phyloP scores from a whole-genome alignment of 2,329 filamentous ascomycete species.

The Leptographium flavum region DNA sequence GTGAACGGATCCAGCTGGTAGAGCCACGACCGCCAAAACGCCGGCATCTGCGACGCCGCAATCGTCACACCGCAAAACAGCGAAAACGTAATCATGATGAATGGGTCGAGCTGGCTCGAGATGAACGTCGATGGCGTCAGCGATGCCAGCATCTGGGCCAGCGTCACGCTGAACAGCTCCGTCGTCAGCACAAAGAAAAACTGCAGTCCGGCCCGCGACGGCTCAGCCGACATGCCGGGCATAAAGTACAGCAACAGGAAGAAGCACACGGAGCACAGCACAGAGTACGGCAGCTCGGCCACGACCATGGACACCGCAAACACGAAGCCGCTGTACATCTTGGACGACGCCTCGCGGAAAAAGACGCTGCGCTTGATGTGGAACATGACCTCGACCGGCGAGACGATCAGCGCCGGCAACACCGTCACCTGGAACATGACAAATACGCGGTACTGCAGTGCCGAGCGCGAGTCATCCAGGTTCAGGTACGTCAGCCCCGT shows the following conservation, averaged over 20 bases:
- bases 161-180: constrained; percentile 69
- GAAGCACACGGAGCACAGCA: constrained; percentile 68
- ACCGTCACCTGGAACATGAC: constrained; percentile 84
- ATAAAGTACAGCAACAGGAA: constrained; percentile 78
- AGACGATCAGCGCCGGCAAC: constrained; percentile 67
- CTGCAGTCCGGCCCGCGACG: constrained; percentile 64
- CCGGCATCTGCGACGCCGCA: constrained; percentile 61
- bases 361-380: constrained; percentile 67
- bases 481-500: constrained; percentile 70
- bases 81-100: constrained; percentile 68
- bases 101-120: constrained; percentile 65
- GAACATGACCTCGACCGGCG: constrained; percentile 75
- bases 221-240: constrained; percentile 51
- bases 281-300: constrained; percentile 71
- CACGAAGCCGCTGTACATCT: constrained; percentile 71
- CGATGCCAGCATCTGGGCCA: constrained; percentile 64
- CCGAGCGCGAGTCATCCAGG: constrained; percentile 59
- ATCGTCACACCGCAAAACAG: constrained; percentile 84
- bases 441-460: constrained; percentile 76
- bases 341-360: constrained; percentile 73
- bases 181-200: constrained; percentile 77
- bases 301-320: constrained; percentile 68
- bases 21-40: constrained; percentile 67
- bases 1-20: constrained; percentile 78
- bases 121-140: constrained; percentile 69